A percentile compares a stretch with the other conserved stretches of the same genome.
Evolutionary conservation across 805 yeast genomes (phyloP).

Genomic region (Sporopachydermia lactativora): DNA sequence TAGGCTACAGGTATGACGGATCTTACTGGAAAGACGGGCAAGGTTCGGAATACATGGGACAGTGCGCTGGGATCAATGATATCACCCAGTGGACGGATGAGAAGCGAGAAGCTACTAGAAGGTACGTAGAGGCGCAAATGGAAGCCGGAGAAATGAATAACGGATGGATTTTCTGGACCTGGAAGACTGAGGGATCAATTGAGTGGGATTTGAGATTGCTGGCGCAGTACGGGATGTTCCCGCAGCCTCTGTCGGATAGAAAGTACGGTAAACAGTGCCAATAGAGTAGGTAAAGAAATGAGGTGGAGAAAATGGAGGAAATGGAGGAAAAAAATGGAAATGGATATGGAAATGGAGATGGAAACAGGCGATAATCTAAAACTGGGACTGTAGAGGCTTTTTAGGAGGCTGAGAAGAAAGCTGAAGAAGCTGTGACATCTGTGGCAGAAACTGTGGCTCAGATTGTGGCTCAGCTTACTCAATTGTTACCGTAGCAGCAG

Average conservation of each 20-base stretch:
- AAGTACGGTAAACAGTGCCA: constrained; percentile 57
- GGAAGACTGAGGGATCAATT: constrained; percentile 70
- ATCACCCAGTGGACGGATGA: constrained; percentile 43
- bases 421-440: background rate
- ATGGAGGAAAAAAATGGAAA: background rate
- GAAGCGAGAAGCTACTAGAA: constrained; percentile 43
- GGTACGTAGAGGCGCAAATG: constrained; percentile 77
- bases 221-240: constrained; percentile 48
- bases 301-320: background rate
- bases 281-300: constrained; percentile 4
- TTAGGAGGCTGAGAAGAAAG: background rate
- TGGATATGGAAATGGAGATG: background rate
- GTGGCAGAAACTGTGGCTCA: background rate
- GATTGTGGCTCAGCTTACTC: no score
- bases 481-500: no score
- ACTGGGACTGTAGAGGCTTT: background rate
- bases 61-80: constrained; percentile 42
- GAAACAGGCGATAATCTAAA: background rate
- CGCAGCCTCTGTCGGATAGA: constrained; percentile 65
- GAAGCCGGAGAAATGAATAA: constrained; percentile 63
- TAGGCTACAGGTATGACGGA: constrained; percentile 74
- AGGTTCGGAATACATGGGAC: constrained; percentile 34
- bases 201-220: constrained; percentile 79
- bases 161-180: constrained; percentile 94
- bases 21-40: constrained; percentile 22